Evolutionary conservation across 805 yeast genomes (phyloP).

Genomic region (Kodamaea fukazawae): DNA sequence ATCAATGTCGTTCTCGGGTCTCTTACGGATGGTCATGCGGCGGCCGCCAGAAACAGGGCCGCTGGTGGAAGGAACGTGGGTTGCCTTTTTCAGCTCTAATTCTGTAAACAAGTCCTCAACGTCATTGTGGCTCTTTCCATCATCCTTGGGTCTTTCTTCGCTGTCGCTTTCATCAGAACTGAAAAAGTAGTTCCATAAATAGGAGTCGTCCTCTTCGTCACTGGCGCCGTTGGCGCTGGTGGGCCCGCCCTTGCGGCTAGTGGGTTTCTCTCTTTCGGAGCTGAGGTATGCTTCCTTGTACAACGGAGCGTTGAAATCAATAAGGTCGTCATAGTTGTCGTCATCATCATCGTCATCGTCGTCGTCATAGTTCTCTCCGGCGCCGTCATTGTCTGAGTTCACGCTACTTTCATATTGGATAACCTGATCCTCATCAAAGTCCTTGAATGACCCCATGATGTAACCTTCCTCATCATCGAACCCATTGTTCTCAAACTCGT

Average conservation of each 20-base stretch:
- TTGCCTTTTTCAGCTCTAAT: slow-evolving; percentile 15
- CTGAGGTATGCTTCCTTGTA: slow-evolving; percentile 10
- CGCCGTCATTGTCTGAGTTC: slow-evolving; percentile 33
- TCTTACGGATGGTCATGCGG: slow-evolving; percentile 8
- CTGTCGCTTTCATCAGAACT: slow-evolving; percentile 35
- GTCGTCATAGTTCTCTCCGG: slow-evolving; percentile 21
- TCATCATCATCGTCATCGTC: slow-evolving; percentile 32
- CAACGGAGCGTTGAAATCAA: slow-evolving; percentile 35
- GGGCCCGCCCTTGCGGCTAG: slow-evolving; percentile 13
- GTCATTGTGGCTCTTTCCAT: slow-evolving; percentile 20
- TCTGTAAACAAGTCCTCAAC: slow-evolving; percentile 25
- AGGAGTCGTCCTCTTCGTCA: slow-evolving; percentile 63
- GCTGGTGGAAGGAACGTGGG: no score
- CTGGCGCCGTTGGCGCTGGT: slow-evolving; percentile 24
- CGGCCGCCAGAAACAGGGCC: slow-evolving; percentile 1
- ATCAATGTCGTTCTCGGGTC: slow-evolving; percentile 2
- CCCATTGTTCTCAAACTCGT: slow-evolving; percentile 38
- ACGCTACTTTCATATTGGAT: slow-evolving; percentile 40
- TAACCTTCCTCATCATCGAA: slow-evolving; percentile 11
- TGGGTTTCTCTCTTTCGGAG: slow-evolving; percentile 9
- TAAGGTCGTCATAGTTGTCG: slow-evolving; percentile 42
- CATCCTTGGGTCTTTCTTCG: slow-evolving; percentile 14
- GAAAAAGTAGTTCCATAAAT: slow-evolving; percentile 74
- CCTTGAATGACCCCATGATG: slow-evolving; percentile 20
- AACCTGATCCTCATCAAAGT: slow-evolving; percentile 27